Percentiles rank a stretch among this genome's conserved stretches.
These are phyloP conservation scores for Cryptococcus sp. DNA, from an alignment of 1,284 basidiomycete genomes.

Conservation along the genomic window DNA sequence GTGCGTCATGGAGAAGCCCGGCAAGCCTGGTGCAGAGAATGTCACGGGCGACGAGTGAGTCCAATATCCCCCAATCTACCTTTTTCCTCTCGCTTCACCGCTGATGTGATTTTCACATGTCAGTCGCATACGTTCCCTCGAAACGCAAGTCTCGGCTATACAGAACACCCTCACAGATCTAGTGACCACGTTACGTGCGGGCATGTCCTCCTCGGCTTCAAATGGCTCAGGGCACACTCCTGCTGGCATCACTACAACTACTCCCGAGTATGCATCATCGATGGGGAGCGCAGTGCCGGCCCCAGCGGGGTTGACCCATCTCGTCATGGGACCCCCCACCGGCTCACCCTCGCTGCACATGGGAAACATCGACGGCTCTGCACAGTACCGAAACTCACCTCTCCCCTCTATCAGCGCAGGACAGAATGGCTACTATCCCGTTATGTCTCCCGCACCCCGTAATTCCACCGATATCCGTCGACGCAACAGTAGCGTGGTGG, in stretches of 20 bases:
- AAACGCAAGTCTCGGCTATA: slow-evolving; percentile 78
- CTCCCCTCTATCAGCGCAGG: neutral
- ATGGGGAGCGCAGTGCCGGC: neutral
- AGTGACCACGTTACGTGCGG: slow-evolving; percentile 56
- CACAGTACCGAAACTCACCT: neutral
- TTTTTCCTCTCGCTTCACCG: neutral
- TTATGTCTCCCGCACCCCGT: too few species aligned
- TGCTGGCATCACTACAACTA: slow-evolving; percentile 13
- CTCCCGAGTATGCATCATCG: slow-evolving; percentile 23
- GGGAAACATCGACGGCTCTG: neutral
- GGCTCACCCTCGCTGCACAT: slow-evolving; percentile 1
- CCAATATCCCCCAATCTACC: neutral
- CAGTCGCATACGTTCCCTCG: slow-evolving; percentile 85
- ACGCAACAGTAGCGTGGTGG: neutral
- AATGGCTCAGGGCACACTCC: slow-evolving; percentile 35
- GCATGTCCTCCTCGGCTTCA: slow-evolving; percentile 29
- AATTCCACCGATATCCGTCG: neutral
- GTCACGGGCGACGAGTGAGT: slow-evolving; percentile 66
- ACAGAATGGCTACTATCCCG: neutral
- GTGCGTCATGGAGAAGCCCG: slow-evolving; percentile 89
- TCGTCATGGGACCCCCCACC: neutral
- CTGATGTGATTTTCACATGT: neutral
- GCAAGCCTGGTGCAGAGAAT: slow-evolving; percentile 59
- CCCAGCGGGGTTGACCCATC: neutral
- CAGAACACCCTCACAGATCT: slow-evolving; percentile 77